Conservation (phyloP, 345 rosid genomes). For the Moringa oleifera region DNA sequence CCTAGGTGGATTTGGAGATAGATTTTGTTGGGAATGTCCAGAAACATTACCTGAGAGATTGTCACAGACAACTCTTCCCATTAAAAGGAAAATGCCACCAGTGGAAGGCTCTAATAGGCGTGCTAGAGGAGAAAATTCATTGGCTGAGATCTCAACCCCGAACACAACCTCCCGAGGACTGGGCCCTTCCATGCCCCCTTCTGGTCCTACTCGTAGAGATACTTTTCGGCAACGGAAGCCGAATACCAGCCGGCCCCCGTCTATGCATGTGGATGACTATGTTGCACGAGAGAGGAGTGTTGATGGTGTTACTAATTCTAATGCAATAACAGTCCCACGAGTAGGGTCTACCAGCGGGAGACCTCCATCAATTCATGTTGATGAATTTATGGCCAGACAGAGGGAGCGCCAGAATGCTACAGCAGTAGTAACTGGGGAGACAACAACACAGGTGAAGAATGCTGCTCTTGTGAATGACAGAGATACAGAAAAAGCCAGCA, state of each 20-base stretch:
- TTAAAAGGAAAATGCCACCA: constrained; percentile 65
- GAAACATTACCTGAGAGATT: constrained; percentile 86
- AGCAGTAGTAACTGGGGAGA: constrained; percentile 63
- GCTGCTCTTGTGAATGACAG: constrained; percentile 35
- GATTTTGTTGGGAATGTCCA: constrained; percentile 94
- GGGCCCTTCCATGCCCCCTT: constrained; percentile 52
- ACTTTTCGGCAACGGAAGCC: constrained; percentile 91
- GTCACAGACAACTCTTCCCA: constrained; percentile 49
- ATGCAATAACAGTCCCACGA: constrained; percentile 74
- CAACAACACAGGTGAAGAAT: constrained; percentile 47
- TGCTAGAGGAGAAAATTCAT: constrained; percentile 61
- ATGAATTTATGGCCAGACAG: constrained; percentile 97
- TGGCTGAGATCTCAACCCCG: constrained; percentile 51
- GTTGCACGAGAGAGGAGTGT: constrained; percentile 93
- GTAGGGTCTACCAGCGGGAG: constrained; percentile 89
- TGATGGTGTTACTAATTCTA: constrained; percentile 68
- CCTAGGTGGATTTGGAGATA: constrained; percentile 59
- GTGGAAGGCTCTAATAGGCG: constrained; percentile 68
- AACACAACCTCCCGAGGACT: constrained; percentile 58
- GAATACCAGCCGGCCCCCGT: constrained; percentile 97
- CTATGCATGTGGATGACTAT: constrained; percentile 99
- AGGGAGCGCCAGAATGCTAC: constrained; percentile 80
- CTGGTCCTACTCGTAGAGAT: constrained; percentile 79
- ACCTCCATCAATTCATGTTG: constrained; percentile 99
- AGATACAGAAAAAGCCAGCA: constrained; percentile 49